Conservation (phyloP, 129 eudicot species). For the Pulicaria dysenterica region DNA sequence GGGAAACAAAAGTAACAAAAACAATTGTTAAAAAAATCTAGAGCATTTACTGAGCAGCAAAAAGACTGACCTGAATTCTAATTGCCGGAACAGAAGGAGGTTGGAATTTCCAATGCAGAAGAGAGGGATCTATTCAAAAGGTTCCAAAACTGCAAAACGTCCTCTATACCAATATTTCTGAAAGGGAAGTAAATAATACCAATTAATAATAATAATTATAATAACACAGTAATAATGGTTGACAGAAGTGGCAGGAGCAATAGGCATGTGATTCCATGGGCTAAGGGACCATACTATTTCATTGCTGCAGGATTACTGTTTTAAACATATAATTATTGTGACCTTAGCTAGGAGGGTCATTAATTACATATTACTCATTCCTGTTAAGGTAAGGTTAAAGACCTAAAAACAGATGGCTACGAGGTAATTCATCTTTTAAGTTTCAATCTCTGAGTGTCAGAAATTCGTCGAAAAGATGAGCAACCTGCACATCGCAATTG, state of each 20-base stretch:
- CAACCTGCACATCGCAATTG: background rate
- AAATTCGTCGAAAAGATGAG: background rate
- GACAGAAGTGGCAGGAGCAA: slow-evolving; percentile 48
- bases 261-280: slow-evolving; percentile 51
- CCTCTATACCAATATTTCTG: slow-evolving; percentile 21
- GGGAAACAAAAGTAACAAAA: slow-evolving; percentile 23
- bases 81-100: slow-evolving; percentile 49
- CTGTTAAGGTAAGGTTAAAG: slow-evolving; percentile 18
- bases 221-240: slow-evolving; percentile 27
- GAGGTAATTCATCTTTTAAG: slow-evolving; percentile 2
- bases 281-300: slow-evolving; percentile 40
- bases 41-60: slow-evolving; percentile 28
- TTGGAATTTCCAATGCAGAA: slow-evolving; percentile 51
- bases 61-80: slow-evolving; percentile 46
- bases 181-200: slow-evolving; percentile 28
- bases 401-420: background rate
- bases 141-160: slow-evolving; percentile 34
- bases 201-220: slow-evolving; percentile 3
- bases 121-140: slow-evolving; percentile 41
- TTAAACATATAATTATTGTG: slow-evolving; percentile 24
- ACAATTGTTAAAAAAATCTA: slow-evolving; percentile 5
- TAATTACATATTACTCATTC: slow-evolving; percentile 21
- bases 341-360: slow-evolving; percentile 9
- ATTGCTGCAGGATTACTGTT: slow-evolving; percentile 47
- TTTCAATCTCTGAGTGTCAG: background rate